A percentile compares a stretch with the other conserved stretches of the same genome.
Conservation (phyloP, 495 filamentous ascomycete species). For the Coniosporium apollinis region DNA sequence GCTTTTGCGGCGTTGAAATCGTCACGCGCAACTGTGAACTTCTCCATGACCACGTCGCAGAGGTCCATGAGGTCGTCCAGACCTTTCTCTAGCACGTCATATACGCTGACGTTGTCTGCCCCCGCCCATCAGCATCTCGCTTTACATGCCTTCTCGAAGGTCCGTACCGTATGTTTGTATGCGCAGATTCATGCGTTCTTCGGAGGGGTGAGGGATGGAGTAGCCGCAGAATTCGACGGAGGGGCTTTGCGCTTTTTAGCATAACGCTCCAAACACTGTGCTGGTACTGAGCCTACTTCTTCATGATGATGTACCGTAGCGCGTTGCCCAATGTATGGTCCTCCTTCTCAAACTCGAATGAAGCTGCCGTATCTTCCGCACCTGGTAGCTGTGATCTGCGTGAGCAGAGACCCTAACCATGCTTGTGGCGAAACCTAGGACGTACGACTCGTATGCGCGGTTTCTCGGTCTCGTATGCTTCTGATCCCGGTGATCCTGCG, state of each 20-base stretch:
- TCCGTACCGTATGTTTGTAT: slow-evolving; percentile 89
- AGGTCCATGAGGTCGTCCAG: slow-evolving; percentile 73
- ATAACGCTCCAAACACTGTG: too few relatives aligned
- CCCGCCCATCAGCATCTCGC: neutral
- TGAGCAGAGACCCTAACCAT: too few relatives aligned
- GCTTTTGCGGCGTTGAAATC: slow-evolving; percentile 37
- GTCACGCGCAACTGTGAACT: slow-evolving; percentile 53
- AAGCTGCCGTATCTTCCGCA: slow-evolving; percentile 32
- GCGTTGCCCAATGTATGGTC: slow-evolving; percentile 94
- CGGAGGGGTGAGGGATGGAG: slow-evolving; percentile 92
- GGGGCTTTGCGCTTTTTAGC: slow-evolving; percentile 41
- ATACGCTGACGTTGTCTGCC: slow-evolving; percentile 60
- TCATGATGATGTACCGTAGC: slow-evolving; percentile 90
- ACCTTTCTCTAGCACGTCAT: slow-evolving; percentile 77
- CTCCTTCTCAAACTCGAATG: slow-evolving; percentile 80
- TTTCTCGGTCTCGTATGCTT: slow-evolving; percentile 8
- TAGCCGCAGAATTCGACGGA: slow-evolving; percentile 96
- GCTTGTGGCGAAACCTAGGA: too few relatives aligned
- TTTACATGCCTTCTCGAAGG: neutral
- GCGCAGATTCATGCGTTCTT: slow-evolving; percentile 86
- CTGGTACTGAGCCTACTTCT: slow-evolving; percentile 83
- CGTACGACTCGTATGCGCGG: slow-evolving; percentile 12
- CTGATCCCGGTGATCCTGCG: neutral
- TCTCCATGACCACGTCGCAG: slow-evolving; percentile 78
- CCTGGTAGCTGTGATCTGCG: slow-evolving; percentile 25